These are phyloP conservation scores for Amanita molliuscula DNA, from an alignment of 768 basidiomycete genomes.

Conservation along the genomic window DNA sequence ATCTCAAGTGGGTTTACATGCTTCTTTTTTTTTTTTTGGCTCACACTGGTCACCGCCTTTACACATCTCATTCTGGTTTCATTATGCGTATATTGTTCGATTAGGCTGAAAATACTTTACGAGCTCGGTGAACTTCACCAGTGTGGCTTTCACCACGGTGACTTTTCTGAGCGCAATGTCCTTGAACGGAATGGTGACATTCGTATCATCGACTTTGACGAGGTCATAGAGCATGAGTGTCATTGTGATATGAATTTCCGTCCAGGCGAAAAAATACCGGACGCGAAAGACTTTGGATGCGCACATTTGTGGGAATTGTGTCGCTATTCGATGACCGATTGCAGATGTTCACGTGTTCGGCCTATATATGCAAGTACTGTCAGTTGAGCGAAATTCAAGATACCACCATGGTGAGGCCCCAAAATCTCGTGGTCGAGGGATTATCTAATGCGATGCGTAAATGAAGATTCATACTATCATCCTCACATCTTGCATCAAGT, in stretches of 20 bases:
- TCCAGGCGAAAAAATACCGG: constrained; percentile 15
- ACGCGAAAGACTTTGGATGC: constrained; percentile 21
- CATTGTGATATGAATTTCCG: constrained; percentile 20
- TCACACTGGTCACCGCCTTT: constrained; percentile 3
- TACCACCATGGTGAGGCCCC: constrained; percentile 38
- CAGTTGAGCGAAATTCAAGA: constrained; percentile 38
- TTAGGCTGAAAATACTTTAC: constrained; percentile 22
- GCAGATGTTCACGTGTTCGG: constrained; percentile 54
- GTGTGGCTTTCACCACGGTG: constrained; percentile 24
- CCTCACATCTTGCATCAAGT: constrained; percentile 55
- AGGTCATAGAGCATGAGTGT: too few species aligned
- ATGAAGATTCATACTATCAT: constrained; percentile 49
- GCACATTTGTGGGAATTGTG: constrained; percentile 22
- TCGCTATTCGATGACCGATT: constrained; percentile 31
- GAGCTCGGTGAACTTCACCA: constrained; percentile 23
- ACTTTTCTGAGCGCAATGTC: constrained; percentile 33
- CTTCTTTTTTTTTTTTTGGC: too few species aligned
- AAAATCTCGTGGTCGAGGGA: not conserved
- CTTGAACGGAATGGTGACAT: constrained; percentile 24
- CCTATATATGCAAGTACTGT: constrained; percentile 65
- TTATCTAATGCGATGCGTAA: not conserved
- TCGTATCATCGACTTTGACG: constrained; percentile 29
- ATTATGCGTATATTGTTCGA: not conserved
- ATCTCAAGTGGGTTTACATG: constrained; percentile 18
- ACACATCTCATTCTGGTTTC: not conserved